A percentile compares a stretch with the other conserved stretches of the same genome.
Conservation (phyloP, 495 filamentous ascomycete genomes). For the Chaetomidium leptoderma region DNA sequence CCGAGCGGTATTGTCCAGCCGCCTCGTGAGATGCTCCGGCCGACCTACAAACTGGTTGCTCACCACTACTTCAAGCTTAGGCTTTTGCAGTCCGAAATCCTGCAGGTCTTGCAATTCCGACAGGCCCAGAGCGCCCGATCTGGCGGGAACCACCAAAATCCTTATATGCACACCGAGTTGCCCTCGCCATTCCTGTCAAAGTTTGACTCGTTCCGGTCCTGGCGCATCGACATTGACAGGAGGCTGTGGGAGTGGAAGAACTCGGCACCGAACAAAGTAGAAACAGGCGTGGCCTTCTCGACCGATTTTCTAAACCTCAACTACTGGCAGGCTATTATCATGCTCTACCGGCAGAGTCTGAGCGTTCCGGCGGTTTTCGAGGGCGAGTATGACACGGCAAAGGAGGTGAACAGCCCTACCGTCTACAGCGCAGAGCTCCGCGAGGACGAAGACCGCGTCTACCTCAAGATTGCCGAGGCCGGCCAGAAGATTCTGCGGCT, state of each 20-base stretch:
- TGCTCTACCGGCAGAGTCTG: slow-evolving; percentile 89
- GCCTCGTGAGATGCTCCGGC: slow-evolving; percentile 42
- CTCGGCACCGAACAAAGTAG: slow-evolving; percentile 65
- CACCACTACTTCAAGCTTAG: slow-evolving; percentile 89
- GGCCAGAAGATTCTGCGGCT: slow-evolving; percentile 87
- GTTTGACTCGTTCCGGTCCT: slow-evolving; percentile 80
- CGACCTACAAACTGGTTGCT: slow-evolving; percentile 83
- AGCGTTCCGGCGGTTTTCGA: slow-evolving; percentile 81
- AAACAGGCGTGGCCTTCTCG: slow-evolving; percentile 82
- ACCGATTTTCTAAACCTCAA: slow-evolving; percentile 86
- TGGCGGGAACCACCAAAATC: slow-evolving; percentile 54
- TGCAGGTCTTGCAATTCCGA: slow-evolving; percentile 88
- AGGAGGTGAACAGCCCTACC: slow-evolving; percentile 47
- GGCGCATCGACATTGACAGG: slow-evolving; percentile 83
- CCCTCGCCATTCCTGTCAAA: slow-evolving; percentile 79
- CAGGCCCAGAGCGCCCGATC: slow-evolving; percentile 63
- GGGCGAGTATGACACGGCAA: slow-evolving; percentile 67
- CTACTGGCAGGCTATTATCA: slow-evolving; percentile 97
- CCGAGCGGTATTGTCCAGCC: slow-evolving; percentile 64
- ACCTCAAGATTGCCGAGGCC: slow-evolving; percentile 89
- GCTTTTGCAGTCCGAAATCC: slow-evolving; percentile 90
- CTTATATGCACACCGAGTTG: slow-evolving; percentile 72
- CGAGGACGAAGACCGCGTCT: slow-evolving; percentile 87
- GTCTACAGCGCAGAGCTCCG: slow-evolving; percentile 50
- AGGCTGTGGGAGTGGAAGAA: slow-evolving; percentile 84